Conservation (phyloP, 2,329 filamentous ascomycete species). For the Cryphonectria japonica region DNA sequence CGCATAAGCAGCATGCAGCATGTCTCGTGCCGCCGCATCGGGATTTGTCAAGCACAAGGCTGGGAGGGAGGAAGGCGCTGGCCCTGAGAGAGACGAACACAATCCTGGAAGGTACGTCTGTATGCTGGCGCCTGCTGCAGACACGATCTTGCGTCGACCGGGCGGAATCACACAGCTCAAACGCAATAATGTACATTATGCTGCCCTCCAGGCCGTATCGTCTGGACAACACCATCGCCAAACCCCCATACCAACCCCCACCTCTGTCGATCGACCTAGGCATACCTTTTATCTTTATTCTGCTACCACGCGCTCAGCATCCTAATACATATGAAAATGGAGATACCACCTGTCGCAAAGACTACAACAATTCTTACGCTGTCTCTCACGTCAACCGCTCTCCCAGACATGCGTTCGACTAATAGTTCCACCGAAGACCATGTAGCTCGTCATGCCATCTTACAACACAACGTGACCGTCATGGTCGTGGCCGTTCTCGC, state of each 20-base stretch:
- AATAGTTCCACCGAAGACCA: background rate
- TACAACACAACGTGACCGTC: background rate
- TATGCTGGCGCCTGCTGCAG: conserved; percentile 1
- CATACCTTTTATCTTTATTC: background rate
- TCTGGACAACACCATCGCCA: background rate
- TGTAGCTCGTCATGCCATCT: background rate
- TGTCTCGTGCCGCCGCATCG: background rate
- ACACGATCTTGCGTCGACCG: background rate
- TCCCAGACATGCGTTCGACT: background rate
- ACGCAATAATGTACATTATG: background rate
- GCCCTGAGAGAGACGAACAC: background rate
- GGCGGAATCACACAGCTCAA: background rate
- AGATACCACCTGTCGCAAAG: background rate
- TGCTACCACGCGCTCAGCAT: background rate
- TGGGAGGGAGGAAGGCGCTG: background rate
- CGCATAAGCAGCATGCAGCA: background rate
- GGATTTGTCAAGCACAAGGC: background rate
- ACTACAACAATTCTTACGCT: background rate
- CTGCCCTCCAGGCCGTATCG: background rate
- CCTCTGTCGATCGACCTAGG: background rate
- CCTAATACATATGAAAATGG: background rate
- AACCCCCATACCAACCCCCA: background rate
- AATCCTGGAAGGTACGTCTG: conserved; percentile 4
- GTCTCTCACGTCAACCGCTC: background rate
- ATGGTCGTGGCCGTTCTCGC: background rate